phyloP scores from a whole-genome alignment of 805 yeast genomes.

The Diddensiella santjacobensis region DNA sequence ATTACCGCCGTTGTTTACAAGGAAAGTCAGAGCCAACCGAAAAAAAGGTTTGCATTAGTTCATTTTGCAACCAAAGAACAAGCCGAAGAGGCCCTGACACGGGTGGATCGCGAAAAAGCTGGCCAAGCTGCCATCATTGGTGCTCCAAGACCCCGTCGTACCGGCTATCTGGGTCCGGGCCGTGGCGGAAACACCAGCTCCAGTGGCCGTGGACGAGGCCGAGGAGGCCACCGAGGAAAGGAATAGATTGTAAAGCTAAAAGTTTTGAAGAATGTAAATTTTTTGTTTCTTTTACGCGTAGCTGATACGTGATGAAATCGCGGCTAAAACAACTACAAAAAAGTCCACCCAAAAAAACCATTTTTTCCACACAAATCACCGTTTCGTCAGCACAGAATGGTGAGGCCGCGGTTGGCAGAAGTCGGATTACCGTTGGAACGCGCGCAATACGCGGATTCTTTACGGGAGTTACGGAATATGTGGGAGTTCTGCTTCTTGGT shows the following conservation, averaged over 20 bases:
- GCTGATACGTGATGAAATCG: no score
- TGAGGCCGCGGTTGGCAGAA: not conserved
- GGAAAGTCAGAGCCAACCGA: slow-evolving; percentile 23
- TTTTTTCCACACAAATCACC: no score
- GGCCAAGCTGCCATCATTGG: slow-evolving; percentile 29
- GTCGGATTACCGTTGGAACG: slow-evolving; percentile 19
- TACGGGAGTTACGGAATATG: slow-evolving; percentile 27
- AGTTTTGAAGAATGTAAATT: no score
- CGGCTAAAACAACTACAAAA: no score
- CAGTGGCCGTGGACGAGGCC: slow-evolving; percentile 11
- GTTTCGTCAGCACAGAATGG: no score
- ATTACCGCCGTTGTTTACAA: slow-evolving; percentile 32
- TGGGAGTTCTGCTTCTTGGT: slow-evolving; percentile 31
- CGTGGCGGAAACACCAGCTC: slow-evolving; percentile 10
- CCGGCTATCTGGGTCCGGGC: not conserved
- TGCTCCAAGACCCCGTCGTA: not conserved
- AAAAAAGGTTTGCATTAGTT: slow-evolving; percentile 36
- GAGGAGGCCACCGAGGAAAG: slow-evolving; percentile 3
- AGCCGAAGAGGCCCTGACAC: slow-evolving; percentile 35
- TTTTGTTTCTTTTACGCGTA: no score
- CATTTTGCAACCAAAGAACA: slow-evolving; percentile 35
- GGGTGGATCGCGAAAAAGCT: slow-evolving; percentile 32
- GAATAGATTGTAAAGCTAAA: not conserved
- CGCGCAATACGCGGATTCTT: slow-evolving; percentile 16
- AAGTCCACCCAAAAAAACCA: no score